phyloP scores from a whole-genome alignment of 768 basidiomycete genomes.

The Jaapia argillacea region DNA sequence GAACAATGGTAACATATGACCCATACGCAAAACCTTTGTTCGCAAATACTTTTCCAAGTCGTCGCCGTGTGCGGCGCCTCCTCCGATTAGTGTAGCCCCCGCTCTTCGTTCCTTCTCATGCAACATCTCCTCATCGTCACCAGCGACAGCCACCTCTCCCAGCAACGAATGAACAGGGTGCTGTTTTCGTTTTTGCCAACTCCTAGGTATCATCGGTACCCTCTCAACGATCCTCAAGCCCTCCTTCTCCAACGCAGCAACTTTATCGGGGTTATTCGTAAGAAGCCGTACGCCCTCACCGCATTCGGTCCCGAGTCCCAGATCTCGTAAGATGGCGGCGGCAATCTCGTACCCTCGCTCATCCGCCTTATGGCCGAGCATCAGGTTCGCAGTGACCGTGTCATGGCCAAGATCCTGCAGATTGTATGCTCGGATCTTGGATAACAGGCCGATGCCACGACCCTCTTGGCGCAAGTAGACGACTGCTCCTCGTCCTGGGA shows the following conservation, averaged over 20 bases:
- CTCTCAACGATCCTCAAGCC: slow-evolving; percentile 75
- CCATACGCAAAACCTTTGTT: slow-evolving; percentile 97
- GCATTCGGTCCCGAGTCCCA: slow-evolving; percentile 55
- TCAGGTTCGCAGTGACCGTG: slow-evolving; percentile 94
- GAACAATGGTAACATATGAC: slow-evolving; percentile 71
- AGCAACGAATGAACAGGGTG: slow-evolving; percentile 30
- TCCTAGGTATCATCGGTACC: slow-evolving; percentile 89
- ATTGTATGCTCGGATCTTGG: slow-evolving; percentile 96
- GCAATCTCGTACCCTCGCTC: slow-evolving; percentile 91
- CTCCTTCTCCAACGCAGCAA: slow-evolving; percentile 77
- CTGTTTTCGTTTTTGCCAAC: slow-evolving; percentile 45
- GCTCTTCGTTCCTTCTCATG: slow-evolving; percentile 29
- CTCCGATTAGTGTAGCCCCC: slow-evolving; percentile 78
- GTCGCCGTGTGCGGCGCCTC: slow-evolving; percentile 61
- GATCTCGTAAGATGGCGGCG: slow-evolving; percentile 79
- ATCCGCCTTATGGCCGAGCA: slow-evolving; percentile 92
- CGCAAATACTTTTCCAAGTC: slow-evolving; percentile 93
- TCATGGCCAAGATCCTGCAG: slow-evolving; percentile 96
- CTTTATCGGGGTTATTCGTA: slow-evolving; percentile 98
- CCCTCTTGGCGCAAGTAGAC: slow-evolving; percentile 97
- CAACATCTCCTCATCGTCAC: slow-evolving; percentile 10
- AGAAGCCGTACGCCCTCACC: slow-evolving; percentile 63
- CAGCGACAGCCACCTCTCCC: slow-evolving; percentile 11
- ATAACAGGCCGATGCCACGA: slow-evolving; percentile 89
- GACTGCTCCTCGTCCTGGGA: slow-evolving; percentile 86